phyloP scores from a whole-genome alignment of 2,329 filamentous ascomycete genomes.

The Venturiaceae sp. region DNA sequence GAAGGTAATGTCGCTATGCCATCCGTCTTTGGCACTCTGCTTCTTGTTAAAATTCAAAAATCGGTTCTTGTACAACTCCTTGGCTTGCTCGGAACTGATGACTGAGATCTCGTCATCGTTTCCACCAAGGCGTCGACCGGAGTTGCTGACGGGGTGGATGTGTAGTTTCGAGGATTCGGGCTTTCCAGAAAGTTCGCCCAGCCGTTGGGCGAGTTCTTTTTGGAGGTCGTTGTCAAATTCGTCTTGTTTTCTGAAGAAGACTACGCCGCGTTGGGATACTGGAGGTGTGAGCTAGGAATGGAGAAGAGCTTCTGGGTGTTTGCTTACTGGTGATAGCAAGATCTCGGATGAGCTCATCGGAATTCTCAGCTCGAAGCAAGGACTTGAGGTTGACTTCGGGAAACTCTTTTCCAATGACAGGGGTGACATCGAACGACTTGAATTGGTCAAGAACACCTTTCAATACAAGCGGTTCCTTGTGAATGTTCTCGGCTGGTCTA shows the following conservation, averaged over 20 bases:
- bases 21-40: conserved; percentile 34
- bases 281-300: not conserved
- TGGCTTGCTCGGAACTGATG: conserved; percentile 48
- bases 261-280: conserved; percentile 61
- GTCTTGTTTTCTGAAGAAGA: conserved; percentile 59
- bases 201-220: conserved; percentile 51
- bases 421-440: conserved; percentile 39
- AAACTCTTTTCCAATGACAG: conserved; percentile 41
- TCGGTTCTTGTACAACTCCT: conserved; percentile 31
- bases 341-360: conserved; percentile 27
- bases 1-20: conserved; percentile 55
- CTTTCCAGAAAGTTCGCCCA: conserved; percentile 51
- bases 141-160: conserved; percentile 50
- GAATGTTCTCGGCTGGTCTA: not conserved
- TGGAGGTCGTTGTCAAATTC: conserved; percentile 52
- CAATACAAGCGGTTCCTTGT: conserved; percentile 22
- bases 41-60: conserved; percentile 16
- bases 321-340: conserved; percentile 40
- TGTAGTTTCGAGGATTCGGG: conserved; percentile 49
- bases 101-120: conserved; percentile 53
- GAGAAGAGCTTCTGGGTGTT: not conserved
- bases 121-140: conserved; percentile 42
- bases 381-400: conserved; percentile 25
- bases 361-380: conserved; percentile 21
- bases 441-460: conserved; percentile 32